A percentile compares a stretch with the other conserved stretches of the same genome.
These are phyloP conservation scores for Podosphaera leucotricha DNA, from an alignment of 2,329 filamentous ascomycete genomes.

Conservation along the genomic window DNA sequence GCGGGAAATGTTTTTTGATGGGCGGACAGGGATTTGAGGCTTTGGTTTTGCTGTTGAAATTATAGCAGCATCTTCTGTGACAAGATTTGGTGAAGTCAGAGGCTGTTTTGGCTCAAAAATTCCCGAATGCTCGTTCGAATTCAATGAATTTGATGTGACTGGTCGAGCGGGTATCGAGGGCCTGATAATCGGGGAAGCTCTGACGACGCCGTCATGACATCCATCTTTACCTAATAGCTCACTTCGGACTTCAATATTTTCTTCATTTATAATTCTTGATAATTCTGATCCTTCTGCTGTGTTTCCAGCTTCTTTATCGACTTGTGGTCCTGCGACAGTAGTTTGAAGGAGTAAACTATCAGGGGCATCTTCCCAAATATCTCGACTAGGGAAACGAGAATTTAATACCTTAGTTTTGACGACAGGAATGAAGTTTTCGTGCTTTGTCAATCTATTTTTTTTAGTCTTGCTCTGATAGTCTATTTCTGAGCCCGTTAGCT, in stretches of 20 bases:
- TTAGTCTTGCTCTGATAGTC: constrained; percentile 23
- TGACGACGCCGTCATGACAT: constrained; percentile 8
- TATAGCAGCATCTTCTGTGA: constrained; percentile 5
- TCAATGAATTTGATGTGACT: constrained; percentile 15
- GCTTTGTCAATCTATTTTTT: constrained; percentile 26
- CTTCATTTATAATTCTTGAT: constrained; percentile 10
- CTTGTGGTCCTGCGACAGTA: constrained; percentile 36
- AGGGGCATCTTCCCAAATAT: constrained; percentile 87
- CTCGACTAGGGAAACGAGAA: constrained; percentile 67
- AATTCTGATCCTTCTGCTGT: constrained; percentile 18
- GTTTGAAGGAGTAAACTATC: constrained; percentile 63
- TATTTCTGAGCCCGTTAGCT: constrained; percentile 22
- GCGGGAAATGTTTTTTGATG: constrained; percentile 30
- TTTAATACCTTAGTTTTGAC: background rate
- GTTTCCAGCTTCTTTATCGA: constrained; percentile 20
- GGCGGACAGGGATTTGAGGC: constrained; percentile 35
- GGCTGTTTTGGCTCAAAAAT: constrained; percentile 12
- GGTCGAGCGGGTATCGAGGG: constrained; percentile 36
- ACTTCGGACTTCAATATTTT: constrained; percentile 11
- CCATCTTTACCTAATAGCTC: constrained; percentile 7
- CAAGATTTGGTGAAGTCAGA: background rate
- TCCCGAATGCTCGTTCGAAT: constrained; percentile 13
- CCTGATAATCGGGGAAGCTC: constrained; percentile 24
- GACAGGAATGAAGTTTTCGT: background rate
- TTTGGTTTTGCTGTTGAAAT: constrained; percentile 30